Conservation (phyloP, 345 rosid genomes). For the Streptanthus diversifolius region DNA sequence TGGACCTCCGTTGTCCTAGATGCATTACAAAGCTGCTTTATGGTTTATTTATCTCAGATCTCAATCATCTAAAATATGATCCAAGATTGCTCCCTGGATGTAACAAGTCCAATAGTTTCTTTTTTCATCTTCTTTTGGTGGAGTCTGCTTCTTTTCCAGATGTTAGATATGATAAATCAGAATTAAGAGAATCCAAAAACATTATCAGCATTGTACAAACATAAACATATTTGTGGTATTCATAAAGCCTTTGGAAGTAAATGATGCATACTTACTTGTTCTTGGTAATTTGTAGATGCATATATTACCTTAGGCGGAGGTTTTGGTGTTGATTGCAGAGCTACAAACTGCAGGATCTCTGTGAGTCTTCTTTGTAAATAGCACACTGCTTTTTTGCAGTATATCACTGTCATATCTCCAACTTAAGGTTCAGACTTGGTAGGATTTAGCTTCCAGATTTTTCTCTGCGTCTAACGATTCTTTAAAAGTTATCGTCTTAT, state of each 20-base stretch:
- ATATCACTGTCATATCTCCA: constrained; percentile 42
- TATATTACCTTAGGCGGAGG: constrained; percentile 47
- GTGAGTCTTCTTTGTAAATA: constrained; percentile 52
- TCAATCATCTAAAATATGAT: too few relatives aligned
- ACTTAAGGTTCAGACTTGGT: too few relatives aligned
- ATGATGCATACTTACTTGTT: neutral
- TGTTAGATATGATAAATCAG: constrained; percentile 7
- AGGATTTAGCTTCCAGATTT: too few relatives aligned
- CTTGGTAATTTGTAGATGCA: constrained; percentile 9
- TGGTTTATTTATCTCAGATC: too few relatives aligned
- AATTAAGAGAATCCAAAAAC: neutral
- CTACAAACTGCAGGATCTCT: constrained; percentile 46
- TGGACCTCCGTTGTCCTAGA: too few relatives aligned
- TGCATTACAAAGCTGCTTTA: too few relatives aligned
- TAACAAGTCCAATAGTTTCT: too few relatives aligned
- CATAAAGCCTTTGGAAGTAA: neutral
- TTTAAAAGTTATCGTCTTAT: too few relatives aligned
- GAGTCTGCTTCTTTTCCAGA: constrained; percentile 38
- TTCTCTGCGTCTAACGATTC: too few relatives aligned
- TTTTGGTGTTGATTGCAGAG: constrained; percentile 45
- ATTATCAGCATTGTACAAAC: neutral
- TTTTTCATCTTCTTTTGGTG: too few relatives aligned
- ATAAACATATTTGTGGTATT: neutral
- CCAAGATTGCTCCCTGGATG: too few relatives aligned
- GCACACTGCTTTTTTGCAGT: constrained; percentile 52